Percentiles rank a stretch among this genome's conserved stretches.
phyloP scores from a whole-genome alignment of 371 early-diverging fungal species.

The Mucor velutinosus region DNA sequence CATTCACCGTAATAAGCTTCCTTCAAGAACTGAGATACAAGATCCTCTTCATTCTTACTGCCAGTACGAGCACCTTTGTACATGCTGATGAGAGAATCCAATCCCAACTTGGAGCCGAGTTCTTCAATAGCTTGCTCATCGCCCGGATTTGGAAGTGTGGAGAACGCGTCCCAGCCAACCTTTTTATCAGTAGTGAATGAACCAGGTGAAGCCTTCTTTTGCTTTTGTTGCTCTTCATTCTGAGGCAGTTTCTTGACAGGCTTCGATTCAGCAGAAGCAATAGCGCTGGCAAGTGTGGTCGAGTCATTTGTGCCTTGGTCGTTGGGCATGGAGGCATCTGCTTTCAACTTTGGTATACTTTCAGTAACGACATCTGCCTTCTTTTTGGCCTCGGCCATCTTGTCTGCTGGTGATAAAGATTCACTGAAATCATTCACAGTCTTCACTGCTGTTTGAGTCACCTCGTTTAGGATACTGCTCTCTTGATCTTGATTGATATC shows the following conservation, averaged over 20 bases:
- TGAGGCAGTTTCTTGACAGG: constrained; percentile 8
- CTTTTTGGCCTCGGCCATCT: constrained; percentile 20
- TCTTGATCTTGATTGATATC: constrained; percentile 13
- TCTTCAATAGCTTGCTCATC: constrained; percentile 22
- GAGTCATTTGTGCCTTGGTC: constrained; percentile 32
- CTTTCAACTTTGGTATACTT: constrained; percentile 16
- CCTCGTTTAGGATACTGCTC: constrained; percentile 6
- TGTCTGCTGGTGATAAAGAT: constrained; percentile 20
- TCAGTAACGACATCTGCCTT: constrained; percentile 25
- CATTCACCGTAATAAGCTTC: constrained; percentile 44
- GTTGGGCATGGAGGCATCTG: constrained; percentile 12
- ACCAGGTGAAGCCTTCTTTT: constrained; percentile 10
- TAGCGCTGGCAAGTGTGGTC: constrained; percentile 1
- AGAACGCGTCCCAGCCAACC: constrained; percentile 43
- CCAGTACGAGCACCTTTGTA: constrained; percentile 22
- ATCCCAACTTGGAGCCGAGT: constrained; percentile 17
- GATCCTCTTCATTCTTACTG: constrained; percentile 15
- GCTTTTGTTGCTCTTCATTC: background rate
- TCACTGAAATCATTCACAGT: constrained; percentile 14
- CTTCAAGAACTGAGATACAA: constrained; percentile 32
- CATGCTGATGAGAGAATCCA: constrained; percentile 21
- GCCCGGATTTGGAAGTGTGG: constrained; percentile 37
- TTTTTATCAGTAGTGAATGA: constrained; percentile 17
- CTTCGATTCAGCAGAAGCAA: constrained; percentile 22
- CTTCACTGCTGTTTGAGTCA: constrained; percentile 9